Evolutionary conservation across 2,329 filamentous ascomycete genomes (phyloP), one percentile per base, ranked within the genome.

Genomic region (Gaeumannomyces sp.): DNA sequence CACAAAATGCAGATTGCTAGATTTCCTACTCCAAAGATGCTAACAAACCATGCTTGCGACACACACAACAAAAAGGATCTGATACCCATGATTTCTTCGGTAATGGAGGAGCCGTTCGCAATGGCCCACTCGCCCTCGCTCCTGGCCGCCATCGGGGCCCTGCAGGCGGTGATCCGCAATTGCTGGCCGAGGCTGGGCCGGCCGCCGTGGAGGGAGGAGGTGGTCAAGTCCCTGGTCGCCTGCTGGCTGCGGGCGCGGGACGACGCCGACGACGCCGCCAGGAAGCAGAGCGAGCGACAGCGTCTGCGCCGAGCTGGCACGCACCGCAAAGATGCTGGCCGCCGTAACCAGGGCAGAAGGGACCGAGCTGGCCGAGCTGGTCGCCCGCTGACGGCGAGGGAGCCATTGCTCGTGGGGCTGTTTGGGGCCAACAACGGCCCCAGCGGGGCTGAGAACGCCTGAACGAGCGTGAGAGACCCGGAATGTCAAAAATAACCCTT

Each of bases 41-140:
- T 62, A 29, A 62, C 27, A 16, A 22, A 53, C 16, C n/a, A 62
- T 50, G 27, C 50, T 50, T 27, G 14, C 27, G 16, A 61, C 25
- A 61, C 45, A 53, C 45, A 53, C 14, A 53, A 53, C 31, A 61
- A 62, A 62, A 65, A 91, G 81, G 84, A 87, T 60, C 75, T 94
- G 10, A 73, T 96, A 0, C 86, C 90, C 0, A 80, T 93, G 68
- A 75, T 92, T 13, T 85, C 85, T 2, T 78, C 80, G 56, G 83
- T 89, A 13, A 78, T 96, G 64, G 81, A 84, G 2, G 87, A 93
- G 71, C 87, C 91, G 0, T 91, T 95, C 71, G 82, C 83, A 1
- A 77, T 83, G 13, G 79, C 82, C 1, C 79, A 84, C 67, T 78
- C 83, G 1, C 76, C 80, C 0, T 77, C 88, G 1, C 75, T 92